A percentile compares a stretch with the other conserved stretches of the same genome.
Conservation (phyloP, 1,284 basidiomycete species). For the Irpex sp. region DNA sequence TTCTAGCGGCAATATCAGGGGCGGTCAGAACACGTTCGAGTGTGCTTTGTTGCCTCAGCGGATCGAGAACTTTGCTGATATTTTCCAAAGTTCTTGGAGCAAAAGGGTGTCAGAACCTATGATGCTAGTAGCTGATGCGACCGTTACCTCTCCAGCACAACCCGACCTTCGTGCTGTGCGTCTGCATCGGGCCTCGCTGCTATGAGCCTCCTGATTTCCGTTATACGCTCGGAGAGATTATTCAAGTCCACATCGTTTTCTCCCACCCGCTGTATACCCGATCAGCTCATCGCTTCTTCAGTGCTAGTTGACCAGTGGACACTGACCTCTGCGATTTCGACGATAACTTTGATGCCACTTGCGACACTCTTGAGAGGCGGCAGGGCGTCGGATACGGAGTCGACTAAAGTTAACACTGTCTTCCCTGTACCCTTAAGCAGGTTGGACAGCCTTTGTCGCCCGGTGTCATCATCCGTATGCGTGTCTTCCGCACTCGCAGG, state of each 20-base stretch:
- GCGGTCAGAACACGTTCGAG: neutral
- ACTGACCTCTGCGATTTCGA: neutral
- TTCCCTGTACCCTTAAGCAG: too few species aligned
- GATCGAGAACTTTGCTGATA: neutral
- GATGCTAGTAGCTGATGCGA: too few species aligned
- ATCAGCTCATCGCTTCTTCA: neutral
- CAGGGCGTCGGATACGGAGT: neutral
- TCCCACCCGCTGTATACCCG: neutral
- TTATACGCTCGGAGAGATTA: neutral
- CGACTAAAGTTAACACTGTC: neutral
- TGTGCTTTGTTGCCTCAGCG: neutral
- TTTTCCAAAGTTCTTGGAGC: too few species aligned
- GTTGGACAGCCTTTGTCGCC: too few species aligned
- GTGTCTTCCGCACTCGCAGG: too few species aligned
- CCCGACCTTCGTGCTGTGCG: too few species aligned
- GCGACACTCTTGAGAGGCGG: neutral
- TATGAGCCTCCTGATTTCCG: too few species aligned
- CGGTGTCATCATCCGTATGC: too few species aligned
- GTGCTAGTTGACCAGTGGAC: neutral
- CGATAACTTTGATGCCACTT: neutral
- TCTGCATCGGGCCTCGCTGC: too few species aligned
- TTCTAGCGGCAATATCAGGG: neutral
- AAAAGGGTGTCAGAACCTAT: too few species aligned
- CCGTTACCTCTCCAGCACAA: too few species aligned
- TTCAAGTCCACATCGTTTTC: neutral